Base-by-base conservation (phyloP, 768 basidiomycete species). In the Gloeophyllum trabeum region DNA sequence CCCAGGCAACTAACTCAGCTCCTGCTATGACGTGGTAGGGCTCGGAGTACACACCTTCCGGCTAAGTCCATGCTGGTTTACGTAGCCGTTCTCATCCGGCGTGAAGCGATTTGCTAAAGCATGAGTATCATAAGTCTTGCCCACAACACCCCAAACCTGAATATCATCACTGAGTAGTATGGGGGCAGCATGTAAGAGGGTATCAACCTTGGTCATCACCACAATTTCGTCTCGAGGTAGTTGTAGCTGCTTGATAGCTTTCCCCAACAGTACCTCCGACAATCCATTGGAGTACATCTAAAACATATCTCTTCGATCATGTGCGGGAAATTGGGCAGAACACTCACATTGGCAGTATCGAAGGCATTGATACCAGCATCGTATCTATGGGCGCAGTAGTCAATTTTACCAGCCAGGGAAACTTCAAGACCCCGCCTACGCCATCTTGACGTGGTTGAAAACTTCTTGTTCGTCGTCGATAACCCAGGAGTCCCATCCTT, bases 401-500 rank as follows among this genome's bases (percentile, higher is more conserved):
- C n/a, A n/a, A n/a, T n/a, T n/a, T n/a, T n/a, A n/a, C n/a, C n/a
- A n/a, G n/a, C n/a, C n/a, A n/a, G n/a, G n/a, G n/a, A n/a, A n/a
- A n/a, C n/a, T n/a, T n/a, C n/a, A n/a, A n/a, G n/a, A n/a, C n/a
- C n/a, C n/a, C n/a, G n/a, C n/a, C n/a, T n/a, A n/a, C 41, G 75
- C 76, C 4, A 59, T 55, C 49, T 69, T 68, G 25, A 76, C 61
- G 42, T 75, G 66, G 40, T 74, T 50, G 10, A 69, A 40, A 0
- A 63, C 59, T 39, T 67, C 58, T n/a, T n/a, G n/a, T 40, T 69
- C 68, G 44, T 74, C 70, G 2, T 61, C 65, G 19, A 71, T 46
- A 5, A 76, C 64, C 76, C 75, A 77, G 4, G 55, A 51, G 48
- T 73, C 66, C 71, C 76, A 79, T 10, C 70, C 63, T 7, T 67